Evolutionary conservation across 116 monocot genomes (phyloP).

Genomic region (Thalassia testudinum): DNA sequence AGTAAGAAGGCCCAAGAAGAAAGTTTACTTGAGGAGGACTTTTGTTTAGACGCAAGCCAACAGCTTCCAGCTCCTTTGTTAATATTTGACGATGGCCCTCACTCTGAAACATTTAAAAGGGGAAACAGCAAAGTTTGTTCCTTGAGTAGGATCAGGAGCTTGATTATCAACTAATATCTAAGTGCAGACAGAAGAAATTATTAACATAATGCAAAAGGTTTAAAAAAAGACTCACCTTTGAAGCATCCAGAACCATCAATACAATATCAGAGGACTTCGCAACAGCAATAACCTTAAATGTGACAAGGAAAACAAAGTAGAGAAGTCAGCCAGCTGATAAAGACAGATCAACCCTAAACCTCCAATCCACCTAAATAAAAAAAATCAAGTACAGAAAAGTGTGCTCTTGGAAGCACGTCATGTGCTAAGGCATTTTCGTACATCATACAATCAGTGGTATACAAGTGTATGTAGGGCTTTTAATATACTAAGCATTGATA

Average conservation of each 20-base stretch:
- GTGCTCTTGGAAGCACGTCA: too few relatives aligned
- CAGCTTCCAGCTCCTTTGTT: constrained; percentile 94
- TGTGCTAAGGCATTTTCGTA: too few relatives aligned
- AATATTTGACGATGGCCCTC: constrained; percentile 97
- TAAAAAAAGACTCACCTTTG: constrained; percentile 47
- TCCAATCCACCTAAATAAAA: neutral
- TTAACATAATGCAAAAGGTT: too few relatives aligned
- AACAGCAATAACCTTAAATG: constrained; percentile 85
- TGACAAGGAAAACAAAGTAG: neutral
- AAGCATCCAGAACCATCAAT: constrained; percentile 98
- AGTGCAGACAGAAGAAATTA: neutral
- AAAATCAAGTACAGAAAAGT: too few relatives aligned
- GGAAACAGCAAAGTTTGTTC: neutral
- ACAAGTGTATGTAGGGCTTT: too few relatives aligned
- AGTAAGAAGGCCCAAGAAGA: neutral
- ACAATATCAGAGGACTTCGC: constrained; percentile 95
- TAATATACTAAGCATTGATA: too few relatives aligned
- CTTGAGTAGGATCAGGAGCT: neutral
- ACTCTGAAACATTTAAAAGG: constrained; percentile 33
- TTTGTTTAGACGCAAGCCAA: constrained; percentile 94
- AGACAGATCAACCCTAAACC: neutral
- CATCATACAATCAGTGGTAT: too few relatives aligned
- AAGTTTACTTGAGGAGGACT: constrained; percentile 76
- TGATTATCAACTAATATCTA: neutral
- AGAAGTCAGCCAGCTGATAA: neutral